Evolutionary conservation across 805 yeast species (phyloP).

Genomic region (Starmera quercuum): DNA sequence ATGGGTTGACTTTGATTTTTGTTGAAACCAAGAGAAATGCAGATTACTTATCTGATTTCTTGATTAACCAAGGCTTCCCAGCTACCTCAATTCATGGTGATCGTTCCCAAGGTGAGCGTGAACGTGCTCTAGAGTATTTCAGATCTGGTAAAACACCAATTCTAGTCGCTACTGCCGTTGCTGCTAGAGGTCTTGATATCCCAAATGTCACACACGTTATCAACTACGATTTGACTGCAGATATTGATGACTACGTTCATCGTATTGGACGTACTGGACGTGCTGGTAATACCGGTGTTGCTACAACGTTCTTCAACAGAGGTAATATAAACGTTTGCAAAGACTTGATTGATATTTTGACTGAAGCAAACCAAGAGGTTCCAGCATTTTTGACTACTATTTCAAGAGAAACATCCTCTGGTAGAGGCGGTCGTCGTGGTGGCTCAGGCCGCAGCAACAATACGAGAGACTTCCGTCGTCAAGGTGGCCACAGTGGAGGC

Average conservation of each 20-base stretch:
- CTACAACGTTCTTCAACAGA: conserved; percentile 98
- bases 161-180: conserved; percentile 98
- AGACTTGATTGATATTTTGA: conserved; percentile 77
- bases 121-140: conserved; percentile 91
- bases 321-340: conserved; percentile 84
- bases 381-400: conserved; percentile 81
- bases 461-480: conserved; percentile 47
- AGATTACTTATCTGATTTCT: conserved; percentile 87
- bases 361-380: conserved; percentile 97
- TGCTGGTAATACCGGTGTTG: conserved; percentile 99
- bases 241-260: conserved; percentile 97
- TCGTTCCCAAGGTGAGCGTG: conserved; percentile 96
- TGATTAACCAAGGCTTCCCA: conserved; percentile 82
- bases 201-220: conserved; percentile 98
- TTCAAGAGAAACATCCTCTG: conserved; percentile 64
- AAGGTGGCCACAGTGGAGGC: conserved; percentile 18
- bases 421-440: conserved; percentile 51
- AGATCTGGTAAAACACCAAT: conserved; percentile 88
- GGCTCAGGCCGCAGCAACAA: conserved; percentile 33
- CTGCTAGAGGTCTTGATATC: conserved; percentile 99
- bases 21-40: conserved; percentile 99
- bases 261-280: conserved; percentile 99
- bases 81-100: conserved; percentile 99
- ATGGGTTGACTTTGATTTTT: conserved; percentile 86
- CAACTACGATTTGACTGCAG: conserved; percentile 94